phyloP scores from a whole-genome alignment of 768 basidiomycete genomes.

The Fomitopsis pulvina region DNA sequence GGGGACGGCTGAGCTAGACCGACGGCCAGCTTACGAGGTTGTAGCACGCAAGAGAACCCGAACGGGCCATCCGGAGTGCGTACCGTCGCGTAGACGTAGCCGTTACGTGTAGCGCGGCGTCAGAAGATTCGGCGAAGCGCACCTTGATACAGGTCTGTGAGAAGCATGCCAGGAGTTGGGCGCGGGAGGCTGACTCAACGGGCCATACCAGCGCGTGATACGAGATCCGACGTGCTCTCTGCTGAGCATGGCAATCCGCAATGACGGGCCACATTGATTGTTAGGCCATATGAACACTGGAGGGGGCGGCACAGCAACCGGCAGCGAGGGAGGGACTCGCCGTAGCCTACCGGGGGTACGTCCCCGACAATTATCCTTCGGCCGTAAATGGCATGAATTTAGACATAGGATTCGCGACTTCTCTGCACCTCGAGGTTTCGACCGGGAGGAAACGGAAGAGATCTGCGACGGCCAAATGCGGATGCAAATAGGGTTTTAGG shows the following conservation, averaged over 20 bases:
- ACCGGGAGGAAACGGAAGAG: background rate
- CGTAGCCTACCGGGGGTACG: background rate
- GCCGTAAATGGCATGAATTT: background rate
- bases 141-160: background rate
- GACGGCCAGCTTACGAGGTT: background rate
- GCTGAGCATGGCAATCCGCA: background rate
- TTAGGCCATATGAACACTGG: background rate
- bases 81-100: background rate
- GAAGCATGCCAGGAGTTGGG: background rate
- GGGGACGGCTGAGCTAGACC: background rate
- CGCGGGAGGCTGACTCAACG: background rate
- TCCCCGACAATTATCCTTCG: background rate
- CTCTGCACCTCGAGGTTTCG: background rate
- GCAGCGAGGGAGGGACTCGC: background rate
- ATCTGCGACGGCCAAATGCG: background rate
- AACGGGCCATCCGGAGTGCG: background rate
- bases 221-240: background rate
- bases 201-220: background rate
- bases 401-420: conserved; percentile 2
- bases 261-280: background rate
- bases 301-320: background rate
- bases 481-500: background rate
- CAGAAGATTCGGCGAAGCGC: background rate
- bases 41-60: background rate
- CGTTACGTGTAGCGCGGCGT: background rate